A percentile compares a stretch with the other conserved stretches of the same genome.
Evolutionary conservation across 352 stramenopile species (phyloP).

Genomic region (Phytophthora pini): DNA sequence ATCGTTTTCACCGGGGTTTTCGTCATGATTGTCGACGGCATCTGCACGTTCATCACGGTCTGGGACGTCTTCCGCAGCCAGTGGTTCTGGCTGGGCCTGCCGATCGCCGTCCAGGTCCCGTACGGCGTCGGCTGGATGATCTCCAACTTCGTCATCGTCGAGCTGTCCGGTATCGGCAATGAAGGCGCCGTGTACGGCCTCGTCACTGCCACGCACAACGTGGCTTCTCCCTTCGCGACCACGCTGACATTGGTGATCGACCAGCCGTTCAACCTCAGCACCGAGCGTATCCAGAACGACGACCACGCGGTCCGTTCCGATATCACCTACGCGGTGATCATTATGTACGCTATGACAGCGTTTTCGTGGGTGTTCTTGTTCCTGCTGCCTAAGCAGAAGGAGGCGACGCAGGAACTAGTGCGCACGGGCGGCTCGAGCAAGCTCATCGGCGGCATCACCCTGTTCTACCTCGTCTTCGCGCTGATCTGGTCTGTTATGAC

Average conservation of each 20-base stretch:
- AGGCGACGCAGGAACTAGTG: constrained; percentile 38
- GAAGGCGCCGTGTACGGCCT: constrained; percentile 54
- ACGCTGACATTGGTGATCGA: constrained; percentile 43
- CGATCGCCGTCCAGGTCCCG: constrained; percentile 45
- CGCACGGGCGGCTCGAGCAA: constrained; percentile 38
- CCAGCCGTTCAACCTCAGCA: constrained; percentile 39
- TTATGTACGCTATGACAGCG: constrained; percentile 41
- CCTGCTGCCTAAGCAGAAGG: constrained; percentile 40
- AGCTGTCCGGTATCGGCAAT: constrained; percentile 47
- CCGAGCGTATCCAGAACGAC: constrained; percentile 38
- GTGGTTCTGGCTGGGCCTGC: constrained; percentile 46
- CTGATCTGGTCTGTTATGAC: constrained; percentile 39
- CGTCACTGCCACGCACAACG: constrained; percentile 44
- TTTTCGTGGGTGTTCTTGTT: constrained; percentile 39
- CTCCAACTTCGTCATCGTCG: constrained; percentile 48
- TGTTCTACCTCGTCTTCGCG: constrained; percentile 41
- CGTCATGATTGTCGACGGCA: constrained; percentile 34
- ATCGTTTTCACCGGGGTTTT: constrained; percentile 42
- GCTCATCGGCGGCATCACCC: constrained; percentile 35
- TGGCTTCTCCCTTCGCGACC: constrained; percentile 37
- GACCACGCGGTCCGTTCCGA: constrained; percentile 39
- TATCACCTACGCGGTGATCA: constrained; percentile 47
- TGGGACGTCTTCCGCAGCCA: constrained; percentile 43
- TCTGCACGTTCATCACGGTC: constrained; percentile 38
- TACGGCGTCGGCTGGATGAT: constrained; percentile 48